Percentiles rank a stretch among this genome's conserved stretches.
phyloP scores from a whole-genome alignment of 257 asterid genomes.

The Salvia rosmarinus region DNA sequence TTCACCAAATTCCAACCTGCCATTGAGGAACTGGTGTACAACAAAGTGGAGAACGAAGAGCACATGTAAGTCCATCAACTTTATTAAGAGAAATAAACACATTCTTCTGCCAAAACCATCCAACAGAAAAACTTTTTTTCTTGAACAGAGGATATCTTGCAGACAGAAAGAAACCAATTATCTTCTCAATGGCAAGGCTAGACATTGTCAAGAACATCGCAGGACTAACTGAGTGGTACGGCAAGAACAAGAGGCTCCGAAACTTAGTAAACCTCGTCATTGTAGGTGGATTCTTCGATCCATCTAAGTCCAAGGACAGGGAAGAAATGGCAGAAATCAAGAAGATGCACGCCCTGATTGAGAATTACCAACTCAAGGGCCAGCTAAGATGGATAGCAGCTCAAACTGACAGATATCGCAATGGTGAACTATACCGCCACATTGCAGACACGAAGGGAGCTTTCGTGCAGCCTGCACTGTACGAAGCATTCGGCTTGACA shows the following conservation, averaged over 20 bases:
- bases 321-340: constrained; percentile 88
- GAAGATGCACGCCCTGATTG: constrained; percentile 75
- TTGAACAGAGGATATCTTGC: constrained; percentile 70
- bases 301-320: constrained; percentile 77
- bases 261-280: constrained; percentile 73
- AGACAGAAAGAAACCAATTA: constrained; percentile 71
- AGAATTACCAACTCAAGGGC: constrained; percentile 68
- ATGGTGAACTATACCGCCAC: constrained; percentile 74
- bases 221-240: constrained; percentile 86
- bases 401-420: constrained; percentile 77
- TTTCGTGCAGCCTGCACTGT: constrained; percentile 83
- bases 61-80: constrained; percentile 64
- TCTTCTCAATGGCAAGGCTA: constrained; percentile 87
- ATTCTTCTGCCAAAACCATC: not conserved
- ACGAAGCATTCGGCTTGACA: constrained; percentile 87
- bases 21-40: constrained; percentile 64
- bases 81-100: not conserved
- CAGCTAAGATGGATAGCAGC: constrained; percentile 93
- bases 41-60: constrained; percentile 62
- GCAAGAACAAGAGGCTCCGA: constrained; percentile 62
- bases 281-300: constrained; percentile 81
- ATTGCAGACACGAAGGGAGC: constrained; percentile 89
- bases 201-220: constrained; percentile 78
- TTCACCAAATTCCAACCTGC: constrained; percentile 56
- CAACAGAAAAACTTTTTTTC: constrained; percentile 21